Evolutionary conservation across 2,329 filamentous ascomycete genomes (phyloP).

Genomic region (Diaporthe humulicola): DNA sequence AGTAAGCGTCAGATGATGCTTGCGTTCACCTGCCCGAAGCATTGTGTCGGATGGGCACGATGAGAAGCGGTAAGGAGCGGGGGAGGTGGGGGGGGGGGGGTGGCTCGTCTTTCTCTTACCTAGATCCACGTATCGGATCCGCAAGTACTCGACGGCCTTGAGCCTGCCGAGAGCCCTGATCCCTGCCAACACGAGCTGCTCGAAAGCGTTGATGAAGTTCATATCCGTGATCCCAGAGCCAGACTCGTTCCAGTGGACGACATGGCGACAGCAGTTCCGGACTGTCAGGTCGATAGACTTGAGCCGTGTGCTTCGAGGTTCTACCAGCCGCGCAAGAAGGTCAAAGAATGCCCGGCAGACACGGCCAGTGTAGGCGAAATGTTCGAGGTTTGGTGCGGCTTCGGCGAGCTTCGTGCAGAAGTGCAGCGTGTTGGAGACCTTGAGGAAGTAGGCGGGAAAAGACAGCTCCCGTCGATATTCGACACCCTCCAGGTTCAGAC

Average conservation of each 20-base stretch:
- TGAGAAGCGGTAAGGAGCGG: not conserved
- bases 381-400: conserved; percentile 72
- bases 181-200: conserved; percentile 74
- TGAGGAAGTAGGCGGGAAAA: conserved; percentile 72
- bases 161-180: conserved; percentile 72
- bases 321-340: conserved; percentile 62
- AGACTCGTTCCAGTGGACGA: conserved; percentile 69
- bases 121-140: conserved; percentile 82
- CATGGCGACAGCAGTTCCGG: conserved; percentile 78
- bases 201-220: conserved; percentile 79
- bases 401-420: conserved; percentile 75
- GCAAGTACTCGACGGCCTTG: conserved; percentile 71
- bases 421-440: conserved; percentile 71
- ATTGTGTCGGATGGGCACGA: not conserved
- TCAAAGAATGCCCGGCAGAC: conserved; percentile 79
- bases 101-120: conserved; percentile 57
- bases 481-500: conserved; percentile 75
- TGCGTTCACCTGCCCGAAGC: not conserved
- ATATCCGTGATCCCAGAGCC: conserved; percentile 80
- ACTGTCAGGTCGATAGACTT: conserved; percentile 79
- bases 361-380: conserved; percentile 79
- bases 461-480: conserved; percentile 76
- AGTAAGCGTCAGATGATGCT: not conserved
- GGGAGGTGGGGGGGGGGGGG: not conserved
- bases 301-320: conserved; percentile 64